Conservation (phyloP, 495 filamentous ascomycete species). For the Aspergillus biplanus region DNA sequence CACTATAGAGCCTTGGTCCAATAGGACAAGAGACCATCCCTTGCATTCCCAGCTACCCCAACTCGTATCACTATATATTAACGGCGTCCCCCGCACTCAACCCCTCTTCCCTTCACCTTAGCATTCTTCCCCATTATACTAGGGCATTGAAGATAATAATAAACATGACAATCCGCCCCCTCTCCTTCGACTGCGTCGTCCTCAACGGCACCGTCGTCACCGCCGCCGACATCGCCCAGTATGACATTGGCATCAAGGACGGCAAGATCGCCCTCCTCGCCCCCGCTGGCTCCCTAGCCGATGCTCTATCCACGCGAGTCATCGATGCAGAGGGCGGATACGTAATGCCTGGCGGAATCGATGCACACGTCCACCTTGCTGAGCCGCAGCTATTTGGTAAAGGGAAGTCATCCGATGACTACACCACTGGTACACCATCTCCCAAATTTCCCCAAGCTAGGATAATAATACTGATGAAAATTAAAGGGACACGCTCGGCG, state of each 20-base stretch:
- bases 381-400: conserved; percentile 28
- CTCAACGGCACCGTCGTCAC: conserved; percentile 23
- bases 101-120: no score
- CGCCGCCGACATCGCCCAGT: conserved; percentile 15
- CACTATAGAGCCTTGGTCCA: no score
- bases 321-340: conserved; percentile 38
- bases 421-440: conserved; percentile 11
- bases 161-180: conserved; percentile 2
- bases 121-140: no score
- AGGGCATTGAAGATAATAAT: no score
- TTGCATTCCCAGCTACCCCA: no score
- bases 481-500: conserved; percentile 45
- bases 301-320: conserved; percentile 21
- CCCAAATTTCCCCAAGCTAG: not conserved
- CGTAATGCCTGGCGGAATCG: conserved; percentile 44
- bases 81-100: no score
- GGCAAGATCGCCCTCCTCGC: conserved; percentile 53
- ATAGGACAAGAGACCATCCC: no score
- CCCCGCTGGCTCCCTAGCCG: conserved; percentile 31
- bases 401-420: conserved; percentile 17
- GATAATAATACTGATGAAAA: not conserved
- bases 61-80: no score
- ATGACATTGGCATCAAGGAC: conserved; percentile 55
- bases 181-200: conserved; percentile 18
- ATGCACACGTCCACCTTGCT: conserved; percentile 45